Evolutionary conservation across 169 alveolate species (phyloP), one percentile per base, ranked within the genome.

Genomic region (Eimeria maxima): DNA sequence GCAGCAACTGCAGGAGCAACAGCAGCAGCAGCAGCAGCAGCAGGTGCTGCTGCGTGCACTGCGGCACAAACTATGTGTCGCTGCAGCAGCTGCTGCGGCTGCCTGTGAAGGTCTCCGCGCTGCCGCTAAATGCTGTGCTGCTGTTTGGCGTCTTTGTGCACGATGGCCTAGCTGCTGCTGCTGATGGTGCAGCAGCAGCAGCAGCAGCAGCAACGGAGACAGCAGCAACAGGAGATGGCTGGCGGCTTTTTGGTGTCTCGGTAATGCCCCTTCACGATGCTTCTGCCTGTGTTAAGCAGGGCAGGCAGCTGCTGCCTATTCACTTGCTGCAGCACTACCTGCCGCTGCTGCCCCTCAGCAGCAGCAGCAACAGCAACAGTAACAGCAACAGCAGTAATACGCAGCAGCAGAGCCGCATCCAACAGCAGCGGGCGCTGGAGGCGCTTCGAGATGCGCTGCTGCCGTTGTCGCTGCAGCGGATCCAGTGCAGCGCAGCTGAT

Each of bases 21-120:
- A 71, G 50, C 81, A 71, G 47, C 24, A 71, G 87, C 60, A 44
- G 87, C 63, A 76, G 87, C 87, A 44, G 87, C 65, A n/a, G 87
- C 87, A 38, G 87, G 27, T 76, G 87, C 38, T 76, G 57, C 57
- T 76, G 87, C 65, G 16, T 27, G 33, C 27, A 42, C 57, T 76
- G 87, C 63, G 63, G 87, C 11, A 44, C 44, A 16, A 76, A 76
- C 63, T 76, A 45, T 13, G 63, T 76, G 38, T 76, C 87, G 29
- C 14, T 76, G 38, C 87, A 76, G 87, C 87, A 76, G 24, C 87
- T 76, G 87, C 60, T 76, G 87, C 65, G 87, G 87, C 87, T 50
- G 57, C 57, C 57, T 50, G 57, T 50, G 57, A 50, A 50, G 57
- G 27, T 76, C 7, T 76, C 87, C 3, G 63, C 87, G 63, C 20